Conservation (phyloP, 2,329 filamentous ascomycete species). For the Pestalotiopsis sp. region DNA sequence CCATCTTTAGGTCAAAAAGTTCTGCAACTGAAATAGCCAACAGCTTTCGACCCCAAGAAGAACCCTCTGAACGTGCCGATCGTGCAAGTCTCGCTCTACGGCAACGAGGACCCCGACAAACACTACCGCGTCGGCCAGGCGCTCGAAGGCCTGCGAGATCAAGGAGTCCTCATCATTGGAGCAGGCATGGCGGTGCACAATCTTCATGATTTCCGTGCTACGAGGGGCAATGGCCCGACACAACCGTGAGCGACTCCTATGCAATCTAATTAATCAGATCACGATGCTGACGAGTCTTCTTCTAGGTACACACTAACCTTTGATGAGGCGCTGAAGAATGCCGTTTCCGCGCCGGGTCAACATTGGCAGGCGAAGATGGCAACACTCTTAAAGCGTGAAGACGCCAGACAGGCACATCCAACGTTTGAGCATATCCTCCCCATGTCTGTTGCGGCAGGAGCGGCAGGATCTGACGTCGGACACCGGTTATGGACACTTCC, state of each 20-base stretch:
- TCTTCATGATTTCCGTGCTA: slow-evolving; percentile 34
- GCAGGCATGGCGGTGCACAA: slow-evolving; percentile 64
- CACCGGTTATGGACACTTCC: slow-evolving; percentile 22
- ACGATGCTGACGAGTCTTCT: not conserved
- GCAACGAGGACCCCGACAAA: slow-evolving; percentile 52
- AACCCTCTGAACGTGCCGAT: slow-evolving; percentile 57
- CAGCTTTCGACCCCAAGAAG: slow-evolving; percentile 51
- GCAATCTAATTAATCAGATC: too few species aligned
- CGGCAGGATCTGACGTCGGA: slow-evolving; percentile 41
- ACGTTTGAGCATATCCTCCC: slow-evolving; percentile 65
- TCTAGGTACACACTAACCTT: slow-evolving; percentile 40
- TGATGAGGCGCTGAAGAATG: slow-evolving; percentile 60
- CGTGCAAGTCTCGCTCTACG: slow-evolving; percentile 61
- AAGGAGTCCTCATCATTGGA: slow-evolving; percentile 58
- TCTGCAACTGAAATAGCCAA: not conserved
- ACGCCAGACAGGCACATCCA: slow-evolving; percentile 66
- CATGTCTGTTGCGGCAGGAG: slow-evolving; percentile 59
- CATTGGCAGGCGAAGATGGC: slow-evolving; percentile 45
- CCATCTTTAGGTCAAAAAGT: not conserved
- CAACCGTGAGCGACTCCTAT: slow-evolving; percentile 19
- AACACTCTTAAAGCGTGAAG: slow-evolving; percentile 47
- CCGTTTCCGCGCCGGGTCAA: slow-evolving; percentile 40
- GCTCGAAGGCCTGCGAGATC: slow-evolving; percentile 53
- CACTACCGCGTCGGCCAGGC: slow-evolving; percentile 59
- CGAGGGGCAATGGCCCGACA: slow-evolving; percentile 12